Base-by-base conservation (phyloP, 164 flowering plant genomes). In the Chloranthus sessilifolius region DNA sequence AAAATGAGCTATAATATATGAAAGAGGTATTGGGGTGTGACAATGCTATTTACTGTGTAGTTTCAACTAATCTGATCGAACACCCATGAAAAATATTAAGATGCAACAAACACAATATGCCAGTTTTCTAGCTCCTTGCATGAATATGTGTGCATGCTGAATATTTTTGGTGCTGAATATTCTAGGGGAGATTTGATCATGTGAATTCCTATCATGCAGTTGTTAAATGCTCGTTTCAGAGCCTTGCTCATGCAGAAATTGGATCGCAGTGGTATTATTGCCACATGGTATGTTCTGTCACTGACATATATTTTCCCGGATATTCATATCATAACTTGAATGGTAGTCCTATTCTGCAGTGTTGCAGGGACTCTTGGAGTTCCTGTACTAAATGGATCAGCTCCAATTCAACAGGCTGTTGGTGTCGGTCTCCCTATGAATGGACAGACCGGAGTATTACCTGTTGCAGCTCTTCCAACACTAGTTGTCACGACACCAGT, bases 211-310 rank as follows among this genome's bases (percentile, higher is more conserved):
- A n/a, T n/a, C n/a, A 7, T 72, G 57, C 95, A 86, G 95, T 60
- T 96, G 41, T 55, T 91, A 42, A 88, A 85, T 85, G 98, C 98
- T 59, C 91, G 80, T 33, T 88, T 96, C 47, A 80, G 98, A 67
- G 95, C 95, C 23, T 40, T 85, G 73, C 86, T 85, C 15, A 85
- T 82, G 95, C 80, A 71, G 64, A 85, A 80, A 66, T 68, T 85
- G 72, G 95, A 82, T 64, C 92, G 96, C 29, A 72, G 83, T 51
- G 98, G 96, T 17, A 71, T n/a, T n/a, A n/a, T 67, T 51, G 86
- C 95, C 41, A 69, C 95, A 37, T 77, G 95, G 95, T 85, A 43
- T 37, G 77, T 64, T n/a, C n/a, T n/a, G n/a, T n/a, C n/a, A n/a
- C n/a, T 5, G 48, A 7, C 43, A 6, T 26, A 28, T 28, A 15